Conservation (phyloP, 1,284 basidiomycete genomes). For the Rhodotorula glutinis region DNA sequence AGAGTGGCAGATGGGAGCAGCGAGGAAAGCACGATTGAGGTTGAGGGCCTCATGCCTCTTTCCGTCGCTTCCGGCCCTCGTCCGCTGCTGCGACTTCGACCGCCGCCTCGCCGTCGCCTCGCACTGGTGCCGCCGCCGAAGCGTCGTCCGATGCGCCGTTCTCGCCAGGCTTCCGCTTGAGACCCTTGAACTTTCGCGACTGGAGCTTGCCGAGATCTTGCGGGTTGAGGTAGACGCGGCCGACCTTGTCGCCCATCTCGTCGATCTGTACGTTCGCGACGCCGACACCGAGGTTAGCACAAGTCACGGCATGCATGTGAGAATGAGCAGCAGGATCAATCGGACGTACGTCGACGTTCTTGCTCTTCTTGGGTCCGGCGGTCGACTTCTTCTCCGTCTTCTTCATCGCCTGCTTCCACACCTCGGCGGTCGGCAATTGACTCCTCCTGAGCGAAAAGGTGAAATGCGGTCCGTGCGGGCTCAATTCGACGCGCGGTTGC, state of each 20-base stretch:
- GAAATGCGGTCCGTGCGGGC: slow-evolving; percentile 85
- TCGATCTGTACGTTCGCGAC: slow-evolving; percentile 58
- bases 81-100: background rate
- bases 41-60: background rate
- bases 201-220: slow-evolving; percentile 82
- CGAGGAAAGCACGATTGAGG: background rate
- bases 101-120: background rate
- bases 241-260: slow-evolving; percentile 95
- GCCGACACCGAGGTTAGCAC: background rate
- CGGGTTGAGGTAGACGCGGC: slow-evolving; percentile 65
- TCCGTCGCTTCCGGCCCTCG: background rate
- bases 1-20: background rate
- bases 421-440: slow-evolving; percentile 69
- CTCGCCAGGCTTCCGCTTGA: slow-evolving; percentile 51
- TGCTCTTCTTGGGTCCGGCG: slow-evolving; percentile 80
- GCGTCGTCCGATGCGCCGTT: background rate
- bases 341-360: slow-evolving; percentile 59
- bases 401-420: slow-evolving; percentile 75
- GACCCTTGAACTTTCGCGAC: slow-evolving; percentile 85
- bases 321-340: background rate
- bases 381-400: slow-evolving; percentile 81
- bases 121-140: background rate
- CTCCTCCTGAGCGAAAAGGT: slow-evolving; percentile 78
- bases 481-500: slow-evolving; percentile 74
- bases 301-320: background rate